Percentiles rank a stretch among this genome's conserved stretches.
Conservation (phyloP, 1,284 basidiomycete genomes). For the Cutaneotrichosporon sp. region DNA sequence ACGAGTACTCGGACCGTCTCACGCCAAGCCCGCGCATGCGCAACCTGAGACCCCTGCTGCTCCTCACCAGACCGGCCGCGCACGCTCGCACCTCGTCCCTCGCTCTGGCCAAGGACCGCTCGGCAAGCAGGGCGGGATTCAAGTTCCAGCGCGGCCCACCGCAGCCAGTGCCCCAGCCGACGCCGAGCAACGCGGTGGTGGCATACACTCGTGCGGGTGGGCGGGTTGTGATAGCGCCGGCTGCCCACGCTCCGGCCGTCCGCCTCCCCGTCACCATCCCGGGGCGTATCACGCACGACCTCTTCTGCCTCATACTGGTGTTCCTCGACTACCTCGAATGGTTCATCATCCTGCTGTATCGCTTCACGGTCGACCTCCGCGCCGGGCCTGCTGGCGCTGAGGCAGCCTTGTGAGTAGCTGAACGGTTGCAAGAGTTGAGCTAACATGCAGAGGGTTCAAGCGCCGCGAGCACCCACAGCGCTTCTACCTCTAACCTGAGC, state of each 20-base stretch:
- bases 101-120: slow-evolving; percentile 7
- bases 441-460: slow-evolving; percentile 9
- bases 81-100: slow-evolving; percentile 16
- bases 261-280: slow-evolving; percentile 27
- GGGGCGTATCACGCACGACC: slow-evolving; percentile 34
- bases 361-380: slow-evolving; percentile 33
- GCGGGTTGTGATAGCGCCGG: background rate
- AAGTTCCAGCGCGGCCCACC: background rate
- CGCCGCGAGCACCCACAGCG: slow-evolving; percentile 15
- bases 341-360: slow-evolving; percentile 33
- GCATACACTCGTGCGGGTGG: background rate
- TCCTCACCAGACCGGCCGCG: slow-evolving; percentile 15
- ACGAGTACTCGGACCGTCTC: slow-evolving; percentile 26
- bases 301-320: slow-evolving; percentile 33
- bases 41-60: slow-evolving; percentile 18
- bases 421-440: background rate
- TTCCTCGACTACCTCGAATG: slow-evolving; percentile 36
- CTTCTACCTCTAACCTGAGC: slow-evolving; percentile 12
- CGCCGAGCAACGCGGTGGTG: background rate
- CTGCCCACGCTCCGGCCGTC: slow-evolving; percentile 9
- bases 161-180: background rate
- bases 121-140: background rate
- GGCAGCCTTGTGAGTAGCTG: slow-evolving; percentile 1
- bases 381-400: slow-evolving; percentile 24
- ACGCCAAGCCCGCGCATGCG: slow-evolving; percentile 22